Evolutionary conservation across 176 grass and related monocot genomes (phyloP).

Genomic region (Triticum aestivum): IWGSC_CS_RefSeq_v2.1 NC_057811.1:15250503-15251002

Average conservation of each 20-base stretch:
- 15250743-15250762: neutral
- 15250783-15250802: neutral
- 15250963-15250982: no score
- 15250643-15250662: neutral
- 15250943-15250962: neutral
- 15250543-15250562: neutral
- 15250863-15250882: neutral
- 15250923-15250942: neutral
- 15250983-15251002: neutral
- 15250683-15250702: neutral
- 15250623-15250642: neutral
- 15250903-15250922: neutral
- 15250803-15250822: neutral
- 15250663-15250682: neutral
- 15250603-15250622: neutral
- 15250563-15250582: neutral
- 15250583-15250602: no score
- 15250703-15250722: slow-evolving; percentile 24
- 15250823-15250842: neutral
- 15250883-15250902: neutral
- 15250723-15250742: neutral
- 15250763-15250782: neutral
- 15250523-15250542: neutral
- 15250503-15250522: neutral
- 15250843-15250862: neutral